These are phyloP conservation scores for Kalaharituber pfeilii DNA, from an alignment of 2,329 filamentous ascomycete species.

Conservation along the genomic window DNA sequence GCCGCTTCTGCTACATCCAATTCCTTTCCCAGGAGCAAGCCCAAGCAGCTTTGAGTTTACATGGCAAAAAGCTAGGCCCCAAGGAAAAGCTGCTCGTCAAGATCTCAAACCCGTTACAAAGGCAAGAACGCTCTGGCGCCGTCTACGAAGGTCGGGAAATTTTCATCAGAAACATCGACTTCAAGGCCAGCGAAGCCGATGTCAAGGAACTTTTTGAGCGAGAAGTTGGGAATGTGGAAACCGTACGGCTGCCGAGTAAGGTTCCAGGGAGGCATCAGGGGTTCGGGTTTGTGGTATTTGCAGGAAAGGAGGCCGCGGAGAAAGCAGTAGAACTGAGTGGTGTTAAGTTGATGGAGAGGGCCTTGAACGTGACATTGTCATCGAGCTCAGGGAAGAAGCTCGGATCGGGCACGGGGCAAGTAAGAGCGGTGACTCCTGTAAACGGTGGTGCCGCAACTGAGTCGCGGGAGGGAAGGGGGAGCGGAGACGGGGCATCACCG, in stretches of 20 bases:
- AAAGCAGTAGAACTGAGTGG: background rate
- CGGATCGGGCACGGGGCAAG: background rate
- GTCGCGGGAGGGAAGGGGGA: slow-evolving; percentile 22
- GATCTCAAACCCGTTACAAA: slow-evolving; percentile 65
- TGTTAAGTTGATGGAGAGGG: background rate
- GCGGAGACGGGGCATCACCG: slow-evolving; percentile 25
- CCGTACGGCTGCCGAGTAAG: slow-evolving; percentile 45
- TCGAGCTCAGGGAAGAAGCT: background rate
- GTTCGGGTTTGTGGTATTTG: slow-evolving; percentile 63
- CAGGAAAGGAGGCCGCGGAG: slow-evolving; percentile 48
- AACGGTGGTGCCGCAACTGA: slow-evolving; percentile 25
- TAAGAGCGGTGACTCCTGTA: background rate
- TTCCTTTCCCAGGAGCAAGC: slow-evolving; percentile 56
- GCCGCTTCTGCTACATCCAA: slow-evolving; percentile 92
- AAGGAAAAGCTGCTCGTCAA: slow-evolving; percentile 55
- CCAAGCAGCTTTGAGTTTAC: slow-evolving; percentile 50
- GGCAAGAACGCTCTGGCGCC: slow-evolving; percentile 62
- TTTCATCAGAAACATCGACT: slow-evolving; percentile 54
- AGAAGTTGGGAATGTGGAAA: slow-evolving; percentile 42
- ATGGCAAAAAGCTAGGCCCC: slow-evolving; percentile 52
- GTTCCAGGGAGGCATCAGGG: slow-evolving; percentile 56
- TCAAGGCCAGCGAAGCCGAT: slow-evolving; percentile 46
- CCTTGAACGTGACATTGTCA: background rate
- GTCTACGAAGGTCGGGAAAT: slow-evolving; percentile 73
- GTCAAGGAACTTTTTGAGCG: slow-evolving; percentile 53